These are phyloP conservation scores for Trypanosoma caninum DNA, from an alignment of 208 protist genomes.

Conservation along the genomic window DNA sequence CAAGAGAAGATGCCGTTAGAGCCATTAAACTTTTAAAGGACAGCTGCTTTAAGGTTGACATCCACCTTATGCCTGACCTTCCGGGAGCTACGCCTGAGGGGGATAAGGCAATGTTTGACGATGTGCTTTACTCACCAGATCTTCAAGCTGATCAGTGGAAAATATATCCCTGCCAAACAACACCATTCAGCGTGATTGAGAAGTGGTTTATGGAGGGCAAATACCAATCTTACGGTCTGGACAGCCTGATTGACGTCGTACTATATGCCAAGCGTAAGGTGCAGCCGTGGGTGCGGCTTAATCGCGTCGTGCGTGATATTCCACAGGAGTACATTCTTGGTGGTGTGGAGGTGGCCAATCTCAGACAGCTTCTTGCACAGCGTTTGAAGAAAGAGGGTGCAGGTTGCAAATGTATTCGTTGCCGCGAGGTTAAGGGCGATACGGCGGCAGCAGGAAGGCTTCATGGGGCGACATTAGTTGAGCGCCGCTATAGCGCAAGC, in stretches of 20 bases:
- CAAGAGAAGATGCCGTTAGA: conserved; percentile 90
- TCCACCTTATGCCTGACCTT: conserved; percentile 99
- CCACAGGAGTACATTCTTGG: conserved; percentile 97
- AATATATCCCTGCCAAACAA: conserved; percentile 99
- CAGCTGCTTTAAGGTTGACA: conserved; percentile 98
- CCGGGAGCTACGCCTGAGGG: conserved; percentile 95
- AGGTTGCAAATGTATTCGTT: conserved; percentile 94
- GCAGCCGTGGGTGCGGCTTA: conserved; percentile 98
- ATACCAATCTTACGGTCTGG: conserved; percentile 95
- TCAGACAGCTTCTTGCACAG: conserved; percentile 96
- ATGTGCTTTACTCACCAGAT: conserved; percentile 71
- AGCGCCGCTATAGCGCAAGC: conserved; percentile 68
- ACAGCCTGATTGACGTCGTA: conserved; percentile 80
- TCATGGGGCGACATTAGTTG: no score
- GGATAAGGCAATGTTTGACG: conserved; percentile 95
- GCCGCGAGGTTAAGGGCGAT: conserved; percentile 90
- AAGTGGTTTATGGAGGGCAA: conserved; percentile 95
- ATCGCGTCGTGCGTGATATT: conserved; percentile 99
- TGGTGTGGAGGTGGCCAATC: conserved; percentile 97
- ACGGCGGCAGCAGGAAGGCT: no score
- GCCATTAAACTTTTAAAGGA: conserved; percentile 95
- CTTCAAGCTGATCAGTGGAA: conserved; percentile 99
- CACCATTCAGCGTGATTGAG: conserved; percentile 97
- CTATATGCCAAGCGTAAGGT: conserved; percentile 95
- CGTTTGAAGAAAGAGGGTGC: conserved; percentile 93